A percentile compares a stretch with the other conserved stretches of the same genome.
Conservation (phyloP, 129 eudicot genomes). For the Helianthus annuus region DNA sequence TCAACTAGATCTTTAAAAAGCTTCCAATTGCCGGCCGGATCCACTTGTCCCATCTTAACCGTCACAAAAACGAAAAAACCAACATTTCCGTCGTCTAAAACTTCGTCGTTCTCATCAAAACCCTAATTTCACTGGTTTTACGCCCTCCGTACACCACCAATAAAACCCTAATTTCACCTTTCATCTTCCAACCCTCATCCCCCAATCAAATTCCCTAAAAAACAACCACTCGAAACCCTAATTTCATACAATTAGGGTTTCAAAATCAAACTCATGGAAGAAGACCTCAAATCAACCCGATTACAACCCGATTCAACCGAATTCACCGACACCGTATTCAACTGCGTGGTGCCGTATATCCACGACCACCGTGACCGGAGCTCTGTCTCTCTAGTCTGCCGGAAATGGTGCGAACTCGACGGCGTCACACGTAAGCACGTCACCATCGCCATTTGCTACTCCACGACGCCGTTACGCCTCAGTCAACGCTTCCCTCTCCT, state of each 20-base stretch:
- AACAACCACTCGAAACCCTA: too few species aligned
- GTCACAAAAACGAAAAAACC: too few species aligned
- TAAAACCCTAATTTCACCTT: too few species aligned
- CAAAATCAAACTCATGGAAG: slow-evolving; percentile 19
- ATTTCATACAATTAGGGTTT: neutral
- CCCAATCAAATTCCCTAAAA: too few species aligned
- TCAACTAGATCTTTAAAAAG: too few species aligned
- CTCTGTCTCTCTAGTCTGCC: slow-evolving; percentile 39
- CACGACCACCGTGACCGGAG: slow-evolving; percentile 32
- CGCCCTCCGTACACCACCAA: too few species aligned
- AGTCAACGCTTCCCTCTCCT: slow-evolving; percentile 32
- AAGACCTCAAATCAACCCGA: slow-evolving; percentile 9
- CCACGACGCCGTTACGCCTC: slow-evolving; percentile 33
- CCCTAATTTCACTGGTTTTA: too few species aligned
- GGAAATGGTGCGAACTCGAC: slow-evolving; percentile 40
- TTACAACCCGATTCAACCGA: slow-evolving; percentile 15
- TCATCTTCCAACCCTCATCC: too few species aligned
- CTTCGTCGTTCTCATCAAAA: too few species aligned
- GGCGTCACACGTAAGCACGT: slow-evolving; percentile 39
- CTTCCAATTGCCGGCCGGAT: too few species aligned
- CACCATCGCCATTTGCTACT: slow-evolving; percentile 30
- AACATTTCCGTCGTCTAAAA: too few species aligned
- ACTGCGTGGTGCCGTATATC: slow-evolving; percentile 39
- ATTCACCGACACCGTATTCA: slow-evolving; percentile 34
- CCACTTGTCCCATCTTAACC: too few species aligned